Evolutionary conservation across 2,329 filamentous ascomycete genomes (phyloP), one percentile per base, ranked within the genome.

Genomic region (Apiospora malaysiana): DNA sequence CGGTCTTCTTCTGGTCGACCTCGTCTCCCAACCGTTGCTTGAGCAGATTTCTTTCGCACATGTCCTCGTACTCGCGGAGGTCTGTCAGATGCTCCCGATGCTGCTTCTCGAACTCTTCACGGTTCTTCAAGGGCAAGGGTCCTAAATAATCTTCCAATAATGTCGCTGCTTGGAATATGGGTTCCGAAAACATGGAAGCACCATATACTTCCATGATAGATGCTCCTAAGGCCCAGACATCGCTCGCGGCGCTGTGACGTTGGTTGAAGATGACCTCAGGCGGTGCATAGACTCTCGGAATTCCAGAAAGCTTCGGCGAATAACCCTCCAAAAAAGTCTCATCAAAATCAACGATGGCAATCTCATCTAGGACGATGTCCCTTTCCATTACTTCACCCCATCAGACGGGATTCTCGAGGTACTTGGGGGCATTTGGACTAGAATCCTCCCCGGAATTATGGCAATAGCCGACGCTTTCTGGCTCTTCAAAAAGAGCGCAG

Each of bases 401-500:
- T 16, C 27, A 37, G 10, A 1, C 27, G 32, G 27, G 51, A 16
- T 37, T 37, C 51, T 37, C 51, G 2, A 59, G 27, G 7, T 59
- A 37, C 18, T 37, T 8, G 5, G 51, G 27, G 0, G 27, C 51
- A 37, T 59, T 6, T 1, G 51, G 51, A 7, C 9, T 7, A 37
- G n/a, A n/a, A n/a, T n/a, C n/a, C n/a, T n/a, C n/a, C n/a, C n/a
- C n/a, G n/a, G n/a, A n/a, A n/a, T n/a, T n/a, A n/a, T n/a, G n/a
- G n/a, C n/a, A n/a, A n/a, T n/a, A n/a, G n/a, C n/a, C n/a, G n/a
- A n/a, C n/a, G n/a, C n/a, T n/a, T n/a, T 59, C 2, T 2, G 51
- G 51, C 0, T 2, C 27, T 1, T 4, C 18, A 1, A 59, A 3
- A 0, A 59, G 1, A 1, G 37, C 18, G 8, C 7, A 21, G 1